Evolutionary conservation across 495 filamentous ascomycete species (phyloP).

Genomic region (Annulohypoxylon moriforme): DNA sequence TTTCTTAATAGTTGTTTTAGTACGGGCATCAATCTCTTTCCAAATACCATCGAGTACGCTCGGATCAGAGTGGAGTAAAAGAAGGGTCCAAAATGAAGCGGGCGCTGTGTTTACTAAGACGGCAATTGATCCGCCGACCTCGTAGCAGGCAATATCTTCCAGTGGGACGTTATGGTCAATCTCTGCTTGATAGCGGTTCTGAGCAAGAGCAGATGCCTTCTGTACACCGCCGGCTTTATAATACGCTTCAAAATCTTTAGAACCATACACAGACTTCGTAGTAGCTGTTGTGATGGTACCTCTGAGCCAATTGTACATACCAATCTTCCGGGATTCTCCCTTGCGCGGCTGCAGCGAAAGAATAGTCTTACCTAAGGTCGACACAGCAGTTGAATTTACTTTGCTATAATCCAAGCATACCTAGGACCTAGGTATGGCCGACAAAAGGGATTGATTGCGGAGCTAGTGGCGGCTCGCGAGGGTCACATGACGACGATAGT

Average conservation of each 20-base stretch:
- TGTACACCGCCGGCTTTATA: conserved; percentile 48
- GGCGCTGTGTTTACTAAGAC: conserved; percentile 26
- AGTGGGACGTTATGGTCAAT: conserved; percentile 49
- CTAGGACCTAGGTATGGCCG: too few relatives aligned
- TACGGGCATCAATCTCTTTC: conserved; percentile 26
- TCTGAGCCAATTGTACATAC: conserved; percentile 52
- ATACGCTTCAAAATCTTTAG: conserved; percentile 58
- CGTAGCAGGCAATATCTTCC: conserved; percentile 38
- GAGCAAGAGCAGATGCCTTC: conserved; percentile 50
- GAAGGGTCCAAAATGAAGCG: conserved; percentile 36
- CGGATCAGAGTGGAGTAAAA: conserved; percentile 45
- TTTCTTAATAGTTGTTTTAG: conserved; percentile 26
- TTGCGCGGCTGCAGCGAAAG: conserved; percentile 21
- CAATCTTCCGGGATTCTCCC: conserved; percentile 7
- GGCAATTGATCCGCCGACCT: conserved; percentile 22
- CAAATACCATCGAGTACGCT: conserved; percentile 17
- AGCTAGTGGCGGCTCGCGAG: conserved; percentile 48
- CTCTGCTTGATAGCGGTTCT: conserved; percentile 49
- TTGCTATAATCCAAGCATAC: conserved; percentile 43
- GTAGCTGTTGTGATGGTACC: conserved; percentile 60
- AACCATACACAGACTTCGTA: conserved; percentile 62
- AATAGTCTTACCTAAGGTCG: conserved; percentile 9
- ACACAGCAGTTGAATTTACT: conserved; percentile 41
- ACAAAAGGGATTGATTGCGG: conserved; percentile 44
- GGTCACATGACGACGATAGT: conserved; percentile 18